Conservation (phyloP, 2,329 filamentous ascomycete species). For the Zymoseptoria pseudotritici region DNA sequence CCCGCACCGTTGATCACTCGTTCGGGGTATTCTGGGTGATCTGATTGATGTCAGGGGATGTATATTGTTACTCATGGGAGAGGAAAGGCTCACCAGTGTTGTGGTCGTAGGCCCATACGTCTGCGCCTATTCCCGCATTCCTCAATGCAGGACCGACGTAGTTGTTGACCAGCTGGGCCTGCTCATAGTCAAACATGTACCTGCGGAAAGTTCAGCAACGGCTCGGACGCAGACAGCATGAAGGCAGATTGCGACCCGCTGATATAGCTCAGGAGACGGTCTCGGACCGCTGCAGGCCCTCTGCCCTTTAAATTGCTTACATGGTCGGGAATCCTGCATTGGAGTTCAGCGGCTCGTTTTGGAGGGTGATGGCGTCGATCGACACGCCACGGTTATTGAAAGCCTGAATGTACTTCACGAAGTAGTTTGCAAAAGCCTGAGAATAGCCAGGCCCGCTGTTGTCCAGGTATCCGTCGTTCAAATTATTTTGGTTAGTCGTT, state of each 20-base stretch:
- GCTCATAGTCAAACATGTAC: slow-evolving; percentile 15
- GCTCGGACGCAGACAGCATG: background rate
- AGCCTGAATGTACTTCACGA: slow-evolving; percentile 18
- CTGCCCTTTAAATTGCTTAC: background rate
- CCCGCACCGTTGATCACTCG: slow-evolving; percentile 11
- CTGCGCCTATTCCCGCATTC: slow-evolving; percentile 8
- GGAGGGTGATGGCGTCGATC: slow-evolving; percentile 14
- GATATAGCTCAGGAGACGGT: too few species aligned
- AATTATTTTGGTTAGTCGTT: slow-evolving; percentile 9
- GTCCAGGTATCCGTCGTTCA: slow-evolving; percentile 12
- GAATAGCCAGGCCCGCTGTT: slow-evolving; percentile 11
- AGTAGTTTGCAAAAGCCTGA: slow-evolving; percentile 13
- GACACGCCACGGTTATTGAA: slow-evolving; percentile 9
- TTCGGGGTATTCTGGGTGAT: slow-evolving; percentile 12
- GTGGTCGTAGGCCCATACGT: slow-evolving; percentile 17
- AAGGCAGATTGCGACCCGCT: background rate
- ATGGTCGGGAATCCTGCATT: slow-evolving; percentile 11
- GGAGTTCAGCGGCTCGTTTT: slow-evolving; percentile 13
- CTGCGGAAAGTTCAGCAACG: background rate
- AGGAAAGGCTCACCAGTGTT: slow-evolving; percentile 7
- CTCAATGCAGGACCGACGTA: slow-evolving; percentile 12
- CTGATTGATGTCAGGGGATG: background rate
- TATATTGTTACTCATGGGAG: background rate
- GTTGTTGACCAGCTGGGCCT: slow-evolving; percentile 11
- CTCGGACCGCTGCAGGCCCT: too few species aligned